phyloP scores from a whole-genome alignment of 1,284 basidiomycete species.

The Volvariella surrecta region DNA sequence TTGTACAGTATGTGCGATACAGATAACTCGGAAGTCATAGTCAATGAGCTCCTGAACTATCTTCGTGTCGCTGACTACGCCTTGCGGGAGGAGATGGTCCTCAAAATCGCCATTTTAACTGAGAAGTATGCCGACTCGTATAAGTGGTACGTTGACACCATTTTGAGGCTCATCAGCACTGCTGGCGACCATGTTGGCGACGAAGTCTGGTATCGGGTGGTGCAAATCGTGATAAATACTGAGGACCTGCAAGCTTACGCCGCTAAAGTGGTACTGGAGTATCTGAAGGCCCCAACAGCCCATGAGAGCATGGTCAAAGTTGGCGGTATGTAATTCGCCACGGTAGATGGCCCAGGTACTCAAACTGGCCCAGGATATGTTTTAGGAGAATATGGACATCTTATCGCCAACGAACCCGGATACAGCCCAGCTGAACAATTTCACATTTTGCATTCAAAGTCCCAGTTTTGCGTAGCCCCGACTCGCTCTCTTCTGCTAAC shows the following conservation, averaged over 20 bases:
- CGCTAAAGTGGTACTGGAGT: constrained; percentile 87
- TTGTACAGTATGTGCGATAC: constrained; percentile 99
- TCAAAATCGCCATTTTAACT: constrained; percentile 97
- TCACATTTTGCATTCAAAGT: constrained; percentile 89
- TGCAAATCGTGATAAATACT: constrained; percentile 98
- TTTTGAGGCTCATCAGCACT: constrained; percentile 89
- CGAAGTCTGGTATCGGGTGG: constrained; percentile 98
- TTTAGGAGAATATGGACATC: constrained; percentile 94
- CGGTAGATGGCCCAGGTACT: constrained; percentile 3
- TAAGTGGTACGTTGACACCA: constrained; percentile 96
- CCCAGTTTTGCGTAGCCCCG: constrained; percentile 88
- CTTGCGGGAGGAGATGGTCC: constrained; percentile 94
- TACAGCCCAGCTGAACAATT: constrained; percentile 96
- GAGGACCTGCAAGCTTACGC: constrained; percentile 96
- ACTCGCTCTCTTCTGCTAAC: constrained; percentile 91
- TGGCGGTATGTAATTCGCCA: constrained; percentile 51
- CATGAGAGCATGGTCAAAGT: constrained; percentile 98
- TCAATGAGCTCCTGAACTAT: constrained; percentile 90
- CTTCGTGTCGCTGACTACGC: constrained; percentile 93
- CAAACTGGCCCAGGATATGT: constrained; percentile 66
- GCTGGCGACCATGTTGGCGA: constrained; percentile 98
- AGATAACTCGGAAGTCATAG: constrained; percentile 91
- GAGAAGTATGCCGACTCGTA: constrained; percentile 95
- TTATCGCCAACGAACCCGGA: constrained; percentile 92
- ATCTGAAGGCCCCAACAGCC: constrained; percentile 81